Base-by-base conservation (phyloP, 257 asterid genomes). In the Linaria vulgaris region DNA sequence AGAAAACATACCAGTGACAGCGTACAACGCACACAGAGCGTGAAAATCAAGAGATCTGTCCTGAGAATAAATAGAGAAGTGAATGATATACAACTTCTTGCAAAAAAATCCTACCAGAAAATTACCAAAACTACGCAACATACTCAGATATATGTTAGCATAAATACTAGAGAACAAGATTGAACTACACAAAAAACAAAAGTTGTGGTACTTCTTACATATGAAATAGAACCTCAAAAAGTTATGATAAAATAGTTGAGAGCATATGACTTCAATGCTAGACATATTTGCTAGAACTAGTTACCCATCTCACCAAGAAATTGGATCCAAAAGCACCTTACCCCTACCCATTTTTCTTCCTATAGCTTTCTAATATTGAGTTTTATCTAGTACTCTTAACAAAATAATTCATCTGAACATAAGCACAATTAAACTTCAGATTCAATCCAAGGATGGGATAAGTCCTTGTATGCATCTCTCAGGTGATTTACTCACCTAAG, bases 31-130 rank as follows among this genome's bases (percentile, higher is more conserved):
- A 54, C 94, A 84, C 58, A 90, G 56, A 69, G 84, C 89, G 50
- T 76, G 80, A 69, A 90, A 87, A 75, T 87, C 95, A 61, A 87
- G 91, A 66, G 97, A 84, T 22, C 88, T 82, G 63, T 90, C 97
- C 97, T 90, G 94, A 57, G 78, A 72, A 67, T 41, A 69, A 61
- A 55, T 22, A 38, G 65, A 5, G 69, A 48, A 64, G 13, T 56
- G 69, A 52, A 66, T 63, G 64, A 70, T 53, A 56, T 50, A 57
- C 5, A 30, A 58, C 30, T 45, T 17, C 12, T 12, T 59, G 44
- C 54, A 58, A 67, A 21, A 24, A 39, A 49, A 3, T 24, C 47
- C 25, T 41, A 24, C 63, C 51, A 61, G 47, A 68, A 31, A 16
- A 16, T 13, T 22, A 60, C 23, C 62, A 16, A 64, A 20, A 56